Base-by-base conservation (phyloP, 2,329 filamentous ascomycete genomes). In the Claviceps digitariae region DNA sequence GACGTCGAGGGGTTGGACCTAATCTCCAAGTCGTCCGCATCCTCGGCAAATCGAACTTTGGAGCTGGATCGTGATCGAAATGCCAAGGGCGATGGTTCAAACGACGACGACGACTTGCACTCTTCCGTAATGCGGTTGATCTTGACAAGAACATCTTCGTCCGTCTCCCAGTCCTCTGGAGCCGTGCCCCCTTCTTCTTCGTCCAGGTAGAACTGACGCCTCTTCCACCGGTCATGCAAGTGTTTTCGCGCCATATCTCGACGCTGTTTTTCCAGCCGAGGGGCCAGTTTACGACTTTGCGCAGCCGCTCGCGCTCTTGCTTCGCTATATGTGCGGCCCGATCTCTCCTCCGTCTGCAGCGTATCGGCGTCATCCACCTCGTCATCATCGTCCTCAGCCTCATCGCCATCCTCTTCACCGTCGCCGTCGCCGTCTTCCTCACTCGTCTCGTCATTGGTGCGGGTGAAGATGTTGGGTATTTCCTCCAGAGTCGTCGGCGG, bases 141-240 rank as follows among this genome's bases (percentile, higher is more conserved):
- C 12, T 69, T 67, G 17, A 63, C 67, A 1, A 79, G 66, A 12
- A 83, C 67, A 57, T 84, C 82, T 44, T 84, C 76, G 15, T 79
- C 75, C 5, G 78, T 74, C 23, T 76, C 72, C 73, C 83, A 90
- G 27, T 79, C 81, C 7, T 77, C 72, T 0, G 85, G 85, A 2
- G 79, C 73, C n/a, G 67, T 64, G 10, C 79, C 77, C 2, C 88
- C 88, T 66, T 94, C 88, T 69, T 94, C 89, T 66, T 90, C 85
- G 54, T 94, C 88, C 0, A 89, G 77, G 61, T 93, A 94, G 61
- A 93, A 94, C 41, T 84, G 81, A 47, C 88, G 77, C 55, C 86
- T 77, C 61, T 79, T 79, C 87, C 87, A 93, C 50, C 87, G 77
- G 52, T 90, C 81, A 60, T 84, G 76, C 38, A 88, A 72, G 57